Evolutionary conservation across 805 yeast genomes (phyloP).

Genomic region (Candida ascalaphidarum): DNA sequence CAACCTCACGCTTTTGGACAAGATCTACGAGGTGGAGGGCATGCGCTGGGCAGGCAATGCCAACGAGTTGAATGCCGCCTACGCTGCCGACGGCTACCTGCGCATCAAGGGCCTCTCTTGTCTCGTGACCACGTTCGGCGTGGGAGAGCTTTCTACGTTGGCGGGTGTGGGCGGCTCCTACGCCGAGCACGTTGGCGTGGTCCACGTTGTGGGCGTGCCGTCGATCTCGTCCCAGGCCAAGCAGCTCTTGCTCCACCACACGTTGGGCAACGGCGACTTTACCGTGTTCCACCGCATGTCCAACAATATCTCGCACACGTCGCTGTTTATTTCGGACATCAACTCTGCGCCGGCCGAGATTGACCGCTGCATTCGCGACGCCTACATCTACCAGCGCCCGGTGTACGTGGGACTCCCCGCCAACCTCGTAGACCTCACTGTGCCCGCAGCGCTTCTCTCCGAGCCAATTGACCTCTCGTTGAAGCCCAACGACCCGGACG

Average conservation of each 20-base stretch:
- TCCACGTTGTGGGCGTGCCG: slow-evolving; percentile 85
- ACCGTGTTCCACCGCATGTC: slow-evolving; percentile 76
- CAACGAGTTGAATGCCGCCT: slow-evolving; percentile 83
- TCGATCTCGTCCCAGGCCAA: slow-evolving; percentile 65
- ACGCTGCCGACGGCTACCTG: slow-evolving; percentile 85
- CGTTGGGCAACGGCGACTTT: slow-evolving; percentile 78
- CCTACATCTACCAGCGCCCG: slow-evolving; percentile 68
- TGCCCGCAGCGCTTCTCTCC: slow-evolving; percentile 48
- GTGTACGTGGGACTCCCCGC: slow-evolving; percentile 80
- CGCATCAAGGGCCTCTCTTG: slow-evolving; percentile 71
- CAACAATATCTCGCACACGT: slow-evolving; percentile 57
- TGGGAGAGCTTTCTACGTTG: slow-evolving; percentile 78
- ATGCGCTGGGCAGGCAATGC: slow-evolving; percentile 88
- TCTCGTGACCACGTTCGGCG: slow-evolving; percentile 81
- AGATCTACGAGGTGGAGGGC: slow-evolving; percentile 65
- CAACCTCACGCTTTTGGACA: slow-evolving; percentile 64
- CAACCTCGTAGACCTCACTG: slow-evolving; percentile 60
- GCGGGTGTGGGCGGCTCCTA: slow-evolving; percentile 85
- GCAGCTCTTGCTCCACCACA: slow-evolving; percentile 71
- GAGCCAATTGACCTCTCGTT: slow-evolving; percentile 58
- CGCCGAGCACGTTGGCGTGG: slow-evolving; percentile 82
- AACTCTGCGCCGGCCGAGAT: slow-evolving; percentile 60
- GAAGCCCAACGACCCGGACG: slow-evolving; percentile 48
- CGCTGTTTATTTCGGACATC: slow-evolving; percentile 56
- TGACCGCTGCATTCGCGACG: slow-evolving; percentile 67